Evolutionary conservation across 169 alveolate species (phyloP), one percentile per base, ranked within the genome.

Genomic region (Pseudocohnilembus persalinus): DNA sequence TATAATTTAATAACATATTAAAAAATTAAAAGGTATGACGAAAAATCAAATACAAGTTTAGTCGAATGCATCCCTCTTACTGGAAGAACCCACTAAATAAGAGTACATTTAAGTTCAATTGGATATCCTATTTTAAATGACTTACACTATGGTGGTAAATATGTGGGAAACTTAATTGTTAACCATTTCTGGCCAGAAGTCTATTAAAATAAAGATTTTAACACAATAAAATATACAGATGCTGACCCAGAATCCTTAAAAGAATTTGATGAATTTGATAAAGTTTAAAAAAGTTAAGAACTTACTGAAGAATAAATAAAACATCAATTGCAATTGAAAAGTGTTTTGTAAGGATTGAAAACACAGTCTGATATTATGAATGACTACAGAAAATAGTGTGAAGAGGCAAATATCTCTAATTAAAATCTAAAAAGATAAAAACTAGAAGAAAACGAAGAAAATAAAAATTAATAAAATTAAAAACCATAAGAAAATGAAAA

Each of bases 81-180:
- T 0, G 99, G 99, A 68, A 93, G 99, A 80, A 98, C 99, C 1
- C 99, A 98, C 88, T 98, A 98, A 91, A 98, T 98, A 27, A 93
- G 99, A 88, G 99, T 98, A n/a, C 99, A 98, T 93, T 92, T 98
- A 65, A 89, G 94, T 77, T 88, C 87, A 85, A 81, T 98, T 32
- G 99, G 99, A 0, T 95, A 92, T 84, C 99, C 99, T 25, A 98
- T 98, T 29, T 92, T 94, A 25, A 94, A 94, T 91, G 99, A 97
- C 90, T 87, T 88, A 32, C 83, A 91, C 29, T 96, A 96, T 91
- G 98, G 98, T 28, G 97, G 97, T 24, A 74, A 86, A 29, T 86
- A 80, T 86, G 0, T 84, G 20, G 90, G 87, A 31, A 86, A 80
- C 75, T 82, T 72, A 26, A 80, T 83, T 29, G n/a, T 87, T 24